phyloP scores from a whole-genome alignment of 2,329 filamentous ascomycete genomes.

The Aureobasidium sp. region DNA sequence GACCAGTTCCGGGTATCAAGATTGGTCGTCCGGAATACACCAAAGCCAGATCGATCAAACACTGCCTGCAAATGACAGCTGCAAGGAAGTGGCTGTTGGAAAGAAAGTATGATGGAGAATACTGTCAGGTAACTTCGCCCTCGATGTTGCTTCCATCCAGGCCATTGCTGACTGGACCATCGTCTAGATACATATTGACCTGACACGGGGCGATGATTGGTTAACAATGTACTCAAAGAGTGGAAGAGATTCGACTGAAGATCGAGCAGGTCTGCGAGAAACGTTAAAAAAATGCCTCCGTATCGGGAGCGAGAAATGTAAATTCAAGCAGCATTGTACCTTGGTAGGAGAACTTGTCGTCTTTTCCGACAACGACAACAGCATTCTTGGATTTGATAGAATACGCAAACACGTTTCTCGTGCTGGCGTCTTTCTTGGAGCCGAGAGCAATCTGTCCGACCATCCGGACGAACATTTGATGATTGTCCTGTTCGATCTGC shows the following conservation, averaged over 20 bases:
- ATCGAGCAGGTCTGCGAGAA: slow-evolving; percentile 56
- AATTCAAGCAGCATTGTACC: slow-evolving; percentile 61
- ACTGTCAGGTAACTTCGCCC: slow-evolving; percentile 54
- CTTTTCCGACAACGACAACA: slow-evolving; percentile 59
- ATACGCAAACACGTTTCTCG: slow-evolving; percentile 73
- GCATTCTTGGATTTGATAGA: slow-evolving; percentile 70
- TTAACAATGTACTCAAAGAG: slow-evolving; percentile 89
- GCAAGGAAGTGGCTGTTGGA: slow-evolving; percentile 64
- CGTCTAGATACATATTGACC: slow-evolving; percentile 61
- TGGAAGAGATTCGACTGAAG: slow-evolving; percentile 77
- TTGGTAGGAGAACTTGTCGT: slow-evolving; percentile 78
- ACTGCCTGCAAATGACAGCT: slow-evolving; percentile 61
- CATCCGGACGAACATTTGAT: slow-evolving; percentile 52
- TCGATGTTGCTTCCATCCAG: too few species aligned
- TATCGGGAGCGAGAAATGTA: slow-evolving; percentile 53
- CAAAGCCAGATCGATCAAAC: slow-evolving; percentile 53
- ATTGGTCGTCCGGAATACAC: slow-evolving; percentile 39
- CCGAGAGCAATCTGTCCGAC: slow-evolving; percentile 58
- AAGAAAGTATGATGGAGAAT: slow-evolving; percentile 77
- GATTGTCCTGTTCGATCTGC: slow-evolving; percentile 55
- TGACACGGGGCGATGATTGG: slow-evolving; percentile 46
- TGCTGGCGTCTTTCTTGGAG: slow-evolving; percentile 63
- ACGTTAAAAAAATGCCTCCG: slow-evolving; percentile 58
- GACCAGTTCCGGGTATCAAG: slow-evolving; percentile 38
- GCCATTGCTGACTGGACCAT: background rate